These are phyloP conservation scores for Pseudognaphalium luteoalbum DNA, from an alignment of 129 eudicot species.

Conservation along the genomic window DNA sequence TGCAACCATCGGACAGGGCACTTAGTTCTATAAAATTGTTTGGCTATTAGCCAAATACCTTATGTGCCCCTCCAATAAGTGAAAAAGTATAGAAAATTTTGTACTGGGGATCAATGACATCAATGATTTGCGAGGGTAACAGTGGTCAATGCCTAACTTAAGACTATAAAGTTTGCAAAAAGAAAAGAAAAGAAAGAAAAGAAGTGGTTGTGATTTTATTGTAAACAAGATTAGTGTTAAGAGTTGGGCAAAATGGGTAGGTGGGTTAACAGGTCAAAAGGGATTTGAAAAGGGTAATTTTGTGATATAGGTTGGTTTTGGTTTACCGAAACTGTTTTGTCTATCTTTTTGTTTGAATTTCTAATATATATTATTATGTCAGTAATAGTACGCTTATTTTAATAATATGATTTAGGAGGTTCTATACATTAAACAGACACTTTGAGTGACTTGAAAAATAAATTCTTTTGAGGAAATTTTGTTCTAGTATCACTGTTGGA, in stretches of 20 bases:
- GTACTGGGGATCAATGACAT: not conserved
- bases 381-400: not conserved
- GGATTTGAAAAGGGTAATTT: not conserved
- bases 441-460: not conserved
- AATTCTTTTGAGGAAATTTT: not conserved
- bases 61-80: not conserved
- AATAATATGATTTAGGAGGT: conserved; percentile 2
- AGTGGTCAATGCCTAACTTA: not conserved
- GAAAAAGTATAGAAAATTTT: not conserved
- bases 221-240: conserved; percentile 3
- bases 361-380: not conserved
- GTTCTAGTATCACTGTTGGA: not conserved
- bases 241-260: not conserved
- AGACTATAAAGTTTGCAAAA: not conserved
- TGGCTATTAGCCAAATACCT: conserved; percentile 7
- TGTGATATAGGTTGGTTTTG: not conserved
- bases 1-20: conserved; percentile 5
- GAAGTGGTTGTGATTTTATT: not conserved
- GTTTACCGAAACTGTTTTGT: not conserved
- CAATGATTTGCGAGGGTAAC: not conserved
- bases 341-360: not conserved
- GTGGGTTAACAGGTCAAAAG: not conserved
- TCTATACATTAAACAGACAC: not conserved
- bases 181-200: not conserved
- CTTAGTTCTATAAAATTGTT: not conserved